These are phyloP conservation scores for Termitomyces sp. DNA, from an alignment of 768 basidiomycete genomes.

Conservation along the genomic window DNA sequence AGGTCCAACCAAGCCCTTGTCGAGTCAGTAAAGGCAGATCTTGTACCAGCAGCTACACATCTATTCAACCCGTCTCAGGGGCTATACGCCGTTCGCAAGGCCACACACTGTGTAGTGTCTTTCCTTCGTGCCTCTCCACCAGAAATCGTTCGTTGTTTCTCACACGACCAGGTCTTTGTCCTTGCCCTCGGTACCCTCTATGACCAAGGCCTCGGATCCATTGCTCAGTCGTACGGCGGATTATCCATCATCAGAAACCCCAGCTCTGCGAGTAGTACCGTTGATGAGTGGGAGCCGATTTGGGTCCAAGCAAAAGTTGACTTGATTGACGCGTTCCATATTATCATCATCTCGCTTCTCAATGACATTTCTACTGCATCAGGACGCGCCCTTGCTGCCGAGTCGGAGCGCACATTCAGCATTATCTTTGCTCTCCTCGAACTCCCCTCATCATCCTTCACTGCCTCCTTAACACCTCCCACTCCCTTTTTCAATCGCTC, in stretches of 20 bases:
- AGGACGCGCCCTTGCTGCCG: conserved; percentile 35
- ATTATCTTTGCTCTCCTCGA: conserved; percentile 56
- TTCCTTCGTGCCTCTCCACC: conserved; percentile 49
- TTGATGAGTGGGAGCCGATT: conserved; percentile 65
- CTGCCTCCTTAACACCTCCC: conserved; percentile 11
- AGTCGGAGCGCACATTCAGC: conserved; percentile 51
- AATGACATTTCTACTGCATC: conserved; percentile 39
- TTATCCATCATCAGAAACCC: conserved; percentile 25
- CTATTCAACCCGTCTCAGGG: conserved; percentile 44
- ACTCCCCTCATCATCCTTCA: conserved; percentile 30
- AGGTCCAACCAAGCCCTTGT: conserved; percentile 26
- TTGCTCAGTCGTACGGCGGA: conserved; percentile 62
- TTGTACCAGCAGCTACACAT: conserved; percentile 52
- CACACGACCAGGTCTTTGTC: conserved; percentile 45
- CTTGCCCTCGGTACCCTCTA: conserved; percentile 56
- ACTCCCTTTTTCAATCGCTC: conserved; percentile 64
- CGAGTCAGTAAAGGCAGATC: conserved; percentile 32
- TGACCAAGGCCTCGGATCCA: conserved; percentile 46
- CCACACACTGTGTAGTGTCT: conserved; percentile 47
- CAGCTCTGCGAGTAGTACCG: conserved; percentile 19
- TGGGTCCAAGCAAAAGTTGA: conserved; percentile 74
- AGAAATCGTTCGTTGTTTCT: conserved; percentile 45
- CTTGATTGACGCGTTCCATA: conserved; percentile 64
- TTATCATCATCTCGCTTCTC: conserved; percentile 45
- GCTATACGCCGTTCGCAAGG: conserved; percentile 61